phyloP scores from a whole-genome alignment of 768 basidiomycete species.

The Tremella yokohamensis region DNA sequence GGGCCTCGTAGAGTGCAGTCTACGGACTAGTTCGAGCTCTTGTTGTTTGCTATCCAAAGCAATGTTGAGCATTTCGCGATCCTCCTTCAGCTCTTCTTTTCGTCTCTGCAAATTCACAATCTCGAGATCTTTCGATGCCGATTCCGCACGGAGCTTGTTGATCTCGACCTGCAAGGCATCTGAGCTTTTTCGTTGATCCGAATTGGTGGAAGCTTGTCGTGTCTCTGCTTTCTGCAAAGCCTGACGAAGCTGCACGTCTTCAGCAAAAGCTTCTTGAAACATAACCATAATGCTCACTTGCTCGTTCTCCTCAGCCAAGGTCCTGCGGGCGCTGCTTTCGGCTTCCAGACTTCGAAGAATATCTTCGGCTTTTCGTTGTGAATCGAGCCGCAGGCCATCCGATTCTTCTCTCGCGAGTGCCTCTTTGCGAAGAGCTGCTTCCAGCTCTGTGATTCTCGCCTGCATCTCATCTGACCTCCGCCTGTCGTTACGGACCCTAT shows the following conservation, averaged over 20 bases:
- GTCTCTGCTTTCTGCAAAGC: background rate
- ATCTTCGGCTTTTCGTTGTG: too few species aligned
- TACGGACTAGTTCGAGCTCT: conserved; percentile 77
- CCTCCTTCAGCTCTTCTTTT: conserved; percentile 66
- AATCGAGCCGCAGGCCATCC: too few species aligned
- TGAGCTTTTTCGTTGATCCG: background rate
- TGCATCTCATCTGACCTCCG: too few species aligned
- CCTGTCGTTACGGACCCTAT: too few species aligned
- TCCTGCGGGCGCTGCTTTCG: too few species aligned
- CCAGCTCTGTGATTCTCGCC: too few species aligned
- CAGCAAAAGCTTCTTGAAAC: background rate
- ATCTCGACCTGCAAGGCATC: conserved; percentile 52
- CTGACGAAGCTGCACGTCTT: background rate
- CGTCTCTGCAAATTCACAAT: conserved; percentile 69
- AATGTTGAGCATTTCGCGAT: conserved; percentile 78
- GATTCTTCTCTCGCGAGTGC: too few species aligned
- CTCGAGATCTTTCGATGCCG: conserved; percentile 78
- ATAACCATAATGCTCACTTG: background rate
- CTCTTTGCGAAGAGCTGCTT: too few species aligned
- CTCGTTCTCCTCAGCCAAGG: too few species aligned
- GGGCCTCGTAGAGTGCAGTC: background rate
- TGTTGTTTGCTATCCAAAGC: conserved; percentile 92
- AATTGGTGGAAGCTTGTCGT: background rate
- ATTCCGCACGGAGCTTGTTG: conserved; percentile 64
- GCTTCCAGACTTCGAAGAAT: too few species aligned